phyloP scores from a whole-genome alignment of 306 rosid species.

The apple (Malus domestica) region ASM211411v1 NC_041792.1:25136407-25136906 shows the following conservation, averaged over 20 bases:
- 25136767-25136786: constrained; percentile 16
- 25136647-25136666: constrained; percentile 14
- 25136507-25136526: too few species aligned
- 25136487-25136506: too few species aligned
- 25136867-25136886: constrained; percentile 27
- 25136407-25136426: too few species aligned
- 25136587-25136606: neutral
- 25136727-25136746: constrained; percentile 15
- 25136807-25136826: too few species aligned
- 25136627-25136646: constrained; percentile 27
- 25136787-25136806: constrained; percentile 13
- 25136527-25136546: too few species aligned
- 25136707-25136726: constrained; percentile 11
- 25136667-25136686: constrained; percentile 6
- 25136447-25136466: too few species aligned
- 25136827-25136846: too few species aligned
- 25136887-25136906: accelerated
- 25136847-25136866: constrained; percentile 31
- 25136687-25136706: neutral
- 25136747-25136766: constrained; percentile 20
- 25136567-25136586: constrained; percentile 16
- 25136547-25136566: neutral
- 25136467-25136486: too few species aligned
- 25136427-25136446: too few species aligned
- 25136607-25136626: constrained; percentile 6